These are phyloP conservation scores for Exophiala xenobiotica DNA, from an alignment of 2,329 filamentous ascomycete genomes.

Conservation along the genomic window DNA sequence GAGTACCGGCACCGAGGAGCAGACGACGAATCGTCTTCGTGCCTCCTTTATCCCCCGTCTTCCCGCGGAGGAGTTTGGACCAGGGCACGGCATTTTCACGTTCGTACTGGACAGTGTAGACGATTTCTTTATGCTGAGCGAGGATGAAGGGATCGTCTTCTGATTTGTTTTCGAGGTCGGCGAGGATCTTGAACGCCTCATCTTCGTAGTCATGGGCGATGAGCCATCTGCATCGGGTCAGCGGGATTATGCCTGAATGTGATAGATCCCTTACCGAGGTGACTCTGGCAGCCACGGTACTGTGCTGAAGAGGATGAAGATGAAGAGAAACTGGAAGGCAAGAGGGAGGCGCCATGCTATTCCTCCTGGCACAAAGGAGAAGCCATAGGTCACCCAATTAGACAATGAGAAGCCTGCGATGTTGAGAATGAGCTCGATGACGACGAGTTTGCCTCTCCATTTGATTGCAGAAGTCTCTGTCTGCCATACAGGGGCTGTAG, in stretches of 20 bases:
- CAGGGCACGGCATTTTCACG: conserved; percentile 51
- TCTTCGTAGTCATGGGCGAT: conserved; percentile 45
- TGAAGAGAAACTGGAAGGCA: conserved; percentile 52
- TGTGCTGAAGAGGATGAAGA: conserved; percentile 46
- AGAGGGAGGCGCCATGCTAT: conserved; percentile 50
- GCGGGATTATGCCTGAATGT: too few relatives aligned
- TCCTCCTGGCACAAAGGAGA: conserved; percentile 46
- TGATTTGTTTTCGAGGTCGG: conserved; percentile 48
- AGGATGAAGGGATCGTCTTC: conserved; percentile 47
- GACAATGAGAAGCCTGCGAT: conserved; percentile 51
- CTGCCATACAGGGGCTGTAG: conserved; percentile 52
- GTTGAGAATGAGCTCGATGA: conserved; percentile 52
- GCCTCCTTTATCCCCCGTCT: conserved; percentile 44
- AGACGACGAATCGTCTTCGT: conserved; percentile 53
- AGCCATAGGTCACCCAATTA: conserved; percentile 55
- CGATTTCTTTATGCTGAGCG: conserved; percentile 48
- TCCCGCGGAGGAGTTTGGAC: conserved; percentile 50
- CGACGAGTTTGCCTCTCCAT: conserved; percentile 48
- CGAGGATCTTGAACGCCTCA: conserved; percentile 51
- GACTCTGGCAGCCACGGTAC: conserved; percentile 51
- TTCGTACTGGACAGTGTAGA: conserved; percentile 51
- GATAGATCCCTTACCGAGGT: conserved; percentile 31
- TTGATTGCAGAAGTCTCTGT: conserved; percentile 49
- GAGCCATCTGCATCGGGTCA: conserved; percentile 52
- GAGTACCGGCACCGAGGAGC: conserved; percentile 55